Evolutionary conservation across 2,329 filamentous ascomycete genomes (phyloP), one percentile per base, ranked within the genome.

Genomic region (Chaetomium olivaceum): DNA sequence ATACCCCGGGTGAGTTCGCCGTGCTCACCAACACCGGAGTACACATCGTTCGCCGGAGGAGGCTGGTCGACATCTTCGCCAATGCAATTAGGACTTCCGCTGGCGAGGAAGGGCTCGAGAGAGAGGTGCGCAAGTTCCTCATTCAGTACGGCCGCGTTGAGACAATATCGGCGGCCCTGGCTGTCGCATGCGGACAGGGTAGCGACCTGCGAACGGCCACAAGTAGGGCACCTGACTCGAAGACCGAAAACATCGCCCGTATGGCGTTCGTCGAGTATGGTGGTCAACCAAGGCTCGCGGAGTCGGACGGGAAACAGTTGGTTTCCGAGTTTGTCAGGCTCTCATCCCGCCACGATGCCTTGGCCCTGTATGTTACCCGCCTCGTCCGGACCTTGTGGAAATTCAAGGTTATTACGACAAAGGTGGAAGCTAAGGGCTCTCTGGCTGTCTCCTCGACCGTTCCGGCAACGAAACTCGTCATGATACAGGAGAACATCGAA

Each of bases 101-200:
- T 3, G 90, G 91, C 16, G 89, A 91, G 7, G 92, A 97, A 69
- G 91, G 91, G 3, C 80, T 95, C 11, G 93, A 97, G 71, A 87
- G 84, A 21, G 91, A 96, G 71, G 86, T 96, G 25, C 91, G 91
- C 62, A 91, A 88, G 67, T 94, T 99, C 72, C 91, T 95, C 67
- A 87, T 89, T 64, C 85, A 89, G 11, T 99, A 98, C 75, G 95
- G 95, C 14, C 87, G 93, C 12, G 89, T 90, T 3, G 95, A 99
- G 76, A 95, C 91, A 0, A 89, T 96, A 62, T 92, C 95, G 0
- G 93, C 94, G 50, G 93, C 95, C 29, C 81, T 99, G 60, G 95
- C 95, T 12, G 95, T 99, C 33, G 93, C 95, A 46, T 99, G 95
- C 76, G 93, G 94, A 4, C 93, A 98, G 75, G 94, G 93, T 11